phyloP scores from a whole-genome alignment of 768 basidiomycete species.

The Phaeotremella fagi region DNA sequence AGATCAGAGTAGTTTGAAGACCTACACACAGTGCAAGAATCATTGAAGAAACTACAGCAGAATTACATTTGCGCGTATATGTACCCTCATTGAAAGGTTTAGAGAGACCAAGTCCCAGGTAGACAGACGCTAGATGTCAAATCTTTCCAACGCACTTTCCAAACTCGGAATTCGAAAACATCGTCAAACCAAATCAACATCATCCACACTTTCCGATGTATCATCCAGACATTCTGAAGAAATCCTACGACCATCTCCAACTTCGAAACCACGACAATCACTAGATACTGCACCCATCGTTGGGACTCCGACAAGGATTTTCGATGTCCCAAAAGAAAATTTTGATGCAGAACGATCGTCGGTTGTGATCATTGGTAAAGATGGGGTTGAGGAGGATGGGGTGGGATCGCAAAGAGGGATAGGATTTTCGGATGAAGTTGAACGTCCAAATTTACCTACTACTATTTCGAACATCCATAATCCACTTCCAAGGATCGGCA shows the following conservation, averaged over 20 bases:
- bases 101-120: too few relatives aligned
- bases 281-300: background rate
- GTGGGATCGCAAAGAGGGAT: too few relatives aligned
- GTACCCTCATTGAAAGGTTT: too few relatives aligned
- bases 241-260: background rate
- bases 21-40: too few relatives aligned
- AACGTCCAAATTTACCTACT: slow-evolving; percentile 25
- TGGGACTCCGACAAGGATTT: background rate
- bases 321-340: background rate
- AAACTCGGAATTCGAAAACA: slow-evolving; percentile 16
- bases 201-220: slow-evolving; percentile 1
- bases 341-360: background rate
- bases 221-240: slow-evolving; percentile 1
- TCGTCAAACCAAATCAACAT: slow-evolving; percentile 3
- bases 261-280: background rate
- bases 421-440: slow-evolving; percentile 19
- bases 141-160: slow-evolving; percentile 10
- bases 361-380: background rate
- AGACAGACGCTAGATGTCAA: too few relatives aligned
- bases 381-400: background rate
- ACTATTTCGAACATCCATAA: slow-evolving; percentile 25
- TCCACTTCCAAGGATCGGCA: slow-evolving; percentile 7
- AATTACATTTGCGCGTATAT: too few relatives aligned
- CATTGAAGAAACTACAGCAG: too few relatives aligned
- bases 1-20: too few relatives aligned